A percentile compares a stretch with the other conserved stretches of the same genome.
Evolutionary conservation across 371 early-diverging fungal species (phyloP).

Genomic region (Apophysomyces elegans): DNA sequence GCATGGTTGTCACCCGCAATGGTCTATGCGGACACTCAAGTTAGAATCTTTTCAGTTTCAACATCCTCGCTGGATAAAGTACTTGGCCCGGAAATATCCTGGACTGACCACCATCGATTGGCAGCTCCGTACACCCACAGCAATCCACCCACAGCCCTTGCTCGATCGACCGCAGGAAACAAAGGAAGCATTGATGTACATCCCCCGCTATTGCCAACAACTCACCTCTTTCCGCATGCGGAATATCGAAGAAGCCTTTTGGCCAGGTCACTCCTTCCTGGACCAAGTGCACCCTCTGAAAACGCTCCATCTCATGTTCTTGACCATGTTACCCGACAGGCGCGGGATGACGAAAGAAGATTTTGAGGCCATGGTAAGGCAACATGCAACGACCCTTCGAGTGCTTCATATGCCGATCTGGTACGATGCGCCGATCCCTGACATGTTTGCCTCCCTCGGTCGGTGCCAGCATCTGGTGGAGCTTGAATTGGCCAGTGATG

Average conservation of each 20-base stretch:
- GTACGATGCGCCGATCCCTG: not conserved
- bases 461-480: conserved; percentile 1
- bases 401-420: not conserved
- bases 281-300: not conserved
- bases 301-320: not conserved
- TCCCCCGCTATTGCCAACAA: not conserved
- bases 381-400: not conserved
- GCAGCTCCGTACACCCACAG: not conserved
- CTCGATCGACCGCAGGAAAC: not conserved
- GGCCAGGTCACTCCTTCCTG: not conserved
- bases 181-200: not conserved
- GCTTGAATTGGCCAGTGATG: not conserved
- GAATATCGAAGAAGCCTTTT: not conserved
- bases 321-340: not conserved
- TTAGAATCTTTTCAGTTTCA: not conserved
- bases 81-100: conserved; percentile 1
- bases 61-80: not conserved
- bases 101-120: not conserved
- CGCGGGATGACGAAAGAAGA: not conserved
- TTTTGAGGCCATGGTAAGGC: not conserved
- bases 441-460: not conserved
- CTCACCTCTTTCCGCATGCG: not conserved
- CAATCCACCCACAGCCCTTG: not conserved
- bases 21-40: not conserved
- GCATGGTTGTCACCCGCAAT: not conserved